Evolutionary conservation across 2,329 filamentous ascomycete species (phyloP), one percentile per base, ranked within the genome.

Genomic region (Fusarium sacchari): DNA sequence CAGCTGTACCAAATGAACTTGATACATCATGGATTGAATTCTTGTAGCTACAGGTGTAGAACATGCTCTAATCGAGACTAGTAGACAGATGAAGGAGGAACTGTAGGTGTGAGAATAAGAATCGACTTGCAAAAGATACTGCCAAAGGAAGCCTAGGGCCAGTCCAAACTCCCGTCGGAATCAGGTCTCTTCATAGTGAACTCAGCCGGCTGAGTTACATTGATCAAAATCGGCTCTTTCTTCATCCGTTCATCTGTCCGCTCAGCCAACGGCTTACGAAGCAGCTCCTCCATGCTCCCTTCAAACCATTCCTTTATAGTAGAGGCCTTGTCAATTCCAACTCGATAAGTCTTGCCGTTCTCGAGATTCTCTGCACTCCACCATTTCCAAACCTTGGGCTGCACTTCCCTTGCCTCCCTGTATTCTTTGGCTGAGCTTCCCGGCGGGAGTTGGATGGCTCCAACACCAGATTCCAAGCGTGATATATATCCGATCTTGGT

Each of bases 91-190:
- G 12, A 6, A 13, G 12, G 12, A 32, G 32, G 14, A 12, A 32
- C 32, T 13, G 32, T 32, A 32, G 12, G 32, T 32, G 5, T 14
- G 32, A 6, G 15, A 4, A 5, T 24, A 11, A 18, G 5, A 3
- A 24, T 18, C 4, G 15, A 26, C 18, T 18, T 13, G 15, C 1
- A 18, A 1, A 26, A 1, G 24, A 8, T 39, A 39, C 20, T 39
- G 5, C 14, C 1, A 2, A 39, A 39, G 20, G 7, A 2, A 18
- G 24, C 5, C 28, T 24, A 52, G 8, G 24, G 50, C 34, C 50
- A 37, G 10, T 53, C 2, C 3, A 37, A 3, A 11, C 50, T 28
- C 4, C 32, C 24, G 1, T 37, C 32, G 0, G 5, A 2, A 5
- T 53, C 34, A 37, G 24, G 20, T 2, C 34, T 6, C 3, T 28